These are phyloP conservation scores for Xanthoconium purpureum DNA, from an alignment of 768 basidiomycete genomes.

Conservation along the genomic window DNA sequence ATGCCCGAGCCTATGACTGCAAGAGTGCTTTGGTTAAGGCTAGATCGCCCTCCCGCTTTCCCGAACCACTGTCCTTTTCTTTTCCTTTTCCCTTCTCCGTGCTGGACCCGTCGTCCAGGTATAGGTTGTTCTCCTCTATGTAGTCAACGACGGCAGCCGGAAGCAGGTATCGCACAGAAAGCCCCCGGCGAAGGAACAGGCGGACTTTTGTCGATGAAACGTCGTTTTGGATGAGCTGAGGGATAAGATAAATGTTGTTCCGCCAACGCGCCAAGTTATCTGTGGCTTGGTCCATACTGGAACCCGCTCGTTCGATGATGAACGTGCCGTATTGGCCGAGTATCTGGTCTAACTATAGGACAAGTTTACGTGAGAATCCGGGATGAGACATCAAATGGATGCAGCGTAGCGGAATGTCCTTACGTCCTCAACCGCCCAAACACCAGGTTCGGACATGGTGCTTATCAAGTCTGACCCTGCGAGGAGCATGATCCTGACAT, in stretches of 20 bases:
- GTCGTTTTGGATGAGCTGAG: constrained; percentile 95
- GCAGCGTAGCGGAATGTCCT: constrained; percentile 32
- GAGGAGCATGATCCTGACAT: constrained; percentile 86
- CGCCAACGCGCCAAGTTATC: constrained; percentile 73
- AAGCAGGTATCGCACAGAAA: constrained; percentile 85
- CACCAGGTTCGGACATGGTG: constrained; percentile 97
- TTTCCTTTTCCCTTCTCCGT: constrained; percentile 39
- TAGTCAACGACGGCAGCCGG: constrained; percentile 92
- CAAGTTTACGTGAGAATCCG: constrained; percentile 9
- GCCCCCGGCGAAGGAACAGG: constrained; percentile 72
- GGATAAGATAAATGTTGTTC: constrained; percentile 85
- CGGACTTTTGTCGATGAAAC: constrained; percentile 94
- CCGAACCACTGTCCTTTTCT: constrained; percentile 29
- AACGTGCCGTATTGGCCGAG: constrained; percentile 91
- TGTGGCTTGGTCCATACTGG: constrained; percentile 82
- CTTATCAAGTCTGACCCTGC: constrained; percentile 98
- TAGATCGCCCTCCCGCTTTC: constrained; percentile 29
- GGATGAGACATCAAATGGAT: constrained; percentile 7
- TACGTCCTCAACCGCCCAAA: constrained; percentile 94
- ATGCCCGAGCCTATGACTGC: constrained; percentile 3
- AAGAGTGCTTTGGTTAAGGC: constrained; percentile 6
- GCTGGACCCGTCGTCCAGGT: constrained; percentile 55
- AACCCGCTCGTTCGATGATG: constrained; percentile 93
- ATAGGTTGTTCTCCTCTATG: constrained; percentile 81
- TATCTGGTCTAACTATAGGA: constrained; percentile 87